phyloP scores from a whole-genome alignment of 768 basidiomycete species.

The Trametes cingulata region DNA sequence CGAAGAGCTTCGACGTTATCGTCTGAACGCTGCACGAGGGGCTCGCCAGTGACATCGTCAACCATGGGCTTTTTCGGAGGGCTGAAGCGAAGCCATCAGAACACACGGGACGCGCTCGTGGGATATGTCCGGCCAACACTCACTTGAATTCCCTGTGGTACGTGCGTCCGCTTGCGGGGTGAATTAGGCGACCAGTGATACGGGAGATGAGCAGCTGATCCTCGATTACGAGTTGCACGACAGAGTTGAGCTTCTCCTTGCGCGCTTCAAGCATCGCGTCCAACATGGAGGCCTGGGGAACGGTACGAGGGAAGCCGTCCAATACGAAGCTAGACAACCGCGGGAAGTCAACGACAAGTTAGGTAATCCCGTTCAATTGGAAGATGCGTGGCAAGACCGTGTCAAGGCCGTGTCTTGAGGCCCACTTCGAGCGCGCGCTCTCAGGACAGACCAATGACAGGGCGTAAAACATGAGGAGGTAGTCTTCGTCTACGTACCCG shows the following conservation, averaged over 20 bases:
- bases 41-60: slow-evolving; percentile 95
- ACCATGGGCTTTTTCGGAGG: slow-evolving; percentile 95
- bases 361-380: neutral
- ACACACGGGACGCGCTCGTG: neutral
- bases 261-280: slow-evolving; percentile 83
- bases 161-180: slow-evolving; percentile 83
- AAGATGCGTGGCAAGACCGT: neutral
- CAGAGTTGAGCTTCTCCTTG: slow-evolving; percentile 89
- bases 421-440: neutral
- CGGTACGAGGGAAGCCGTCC: slow-evolving; percentile 99
- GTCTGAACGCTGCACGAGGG: slow-evolving; percentile 94
- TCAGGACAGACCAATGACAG: neutral
- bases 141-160: slow-evolving; percentile 97
- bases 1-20: slow-evolving; percentile 95
- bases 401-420: neutral
- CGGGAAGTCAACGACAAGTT: neutral
- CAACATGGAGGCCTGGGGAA: slow-evolving; percentile 94
- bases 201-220: slow-evolving; percentile 96
- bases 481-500: slow-evolving; percentile 65
- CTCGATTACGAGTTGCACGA: slow-evolving; percentile 88
- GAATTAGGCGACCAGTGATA: slow-evolving; percentile 95
- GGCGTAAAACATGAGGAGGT: too few species aligned
- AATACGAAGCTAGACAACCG: slow-evolving; percentile 77
- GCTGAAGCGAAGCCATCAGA: slow-evolving; percentile 42
- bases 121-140: slow-evolving; percentile 37